Base-by-base conservation (phyloP, 31 red algal genomes). In the Porphyra umbilicalis region DNA sequence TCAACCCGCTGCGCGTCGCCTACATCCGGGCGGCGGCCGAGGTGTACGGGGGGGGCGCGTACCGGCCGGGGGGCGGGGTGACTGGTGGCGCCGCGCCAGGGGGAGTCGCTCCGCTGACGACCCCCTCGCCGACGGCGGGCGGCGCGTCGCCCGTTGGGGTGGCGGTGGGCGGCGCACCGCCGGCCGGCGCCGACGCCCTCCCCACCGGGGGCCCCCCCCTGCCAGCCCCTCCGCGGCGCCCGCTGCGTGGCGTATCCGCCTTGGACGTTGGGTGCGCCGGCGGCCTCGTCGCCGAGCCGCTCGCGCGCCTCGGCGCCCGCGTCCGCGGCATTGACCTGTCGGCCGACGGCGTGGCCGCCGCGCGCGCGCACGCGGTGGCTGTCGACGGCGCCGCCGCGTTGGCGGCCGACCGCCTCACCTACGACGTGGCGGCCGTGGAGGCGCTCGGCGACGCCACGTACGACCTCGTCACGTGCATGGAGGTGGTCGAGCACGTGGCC, bases 181-280 rank as follows among this genome's bases (percentile, higher is more conserved):
- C n/a, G 20, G 20, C 57, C 57, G 57, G 57, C 79, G 75, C 82
- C 37, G n/a, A n/a, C n/a, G n/a, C n/a, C n/a, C n/a, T n/a, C n/a
- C 67, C 68, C 75, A 0, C 35, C 35, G 6, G 33, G 44, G 8
- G 10, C 16, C 32, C 25, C 20, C 31, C 40, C 77, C 20, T 81
- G 39, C 31, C 29, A 33, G 32, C 85, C 6, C 78, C 25, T 36
- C 33, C 68, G 39, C 34, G 44, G 34, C 79, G 83, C 35, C 90
- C 92, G 16, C 82, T 98, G 18, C 36, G 76, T 35, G 84, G 87
- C 11, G 79, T 94, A 25, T 46, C 85, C 29, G 78, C 96, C 39
- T 75, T 99, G 74, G 97, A 99, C 75, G 89, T 99, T 36, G 97
- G 97, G 32, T 99, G 97, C 76, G 97, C 94, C 39, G 97, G 88